Evolutionary conservation across 805 yeast genomes (phyloP).

Genomic region (Isabelozyma gotoi): DNA sequence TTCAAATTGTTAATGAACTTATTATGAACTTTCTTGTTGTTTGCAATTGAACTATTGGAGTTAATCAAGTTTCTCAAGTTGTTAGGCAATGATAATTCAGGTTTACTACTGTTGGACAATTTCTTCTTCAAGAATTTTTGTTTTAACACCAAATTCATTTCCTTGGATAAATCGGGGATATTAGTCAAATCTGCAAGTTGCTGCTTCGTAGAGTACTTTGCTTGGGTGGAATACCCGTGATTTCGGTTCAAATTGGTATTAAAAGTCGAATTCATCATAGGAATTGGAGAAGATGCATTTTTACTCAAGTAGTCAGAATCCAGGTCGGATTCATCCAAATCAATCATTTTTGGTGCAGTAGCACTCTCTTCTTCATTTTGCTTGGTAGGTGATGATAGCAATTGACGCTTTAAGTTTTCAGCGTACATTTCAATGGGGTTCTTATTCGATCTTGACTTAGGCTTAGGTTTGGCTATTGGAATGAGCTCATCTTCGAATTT

Average conservation of each 20-base stretch:
- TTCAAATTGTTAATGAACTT: slow-evolving; percentile 36
- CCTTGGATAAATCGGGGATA: slow-evolving; percentile 33
- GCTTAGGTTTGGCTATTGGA: not conserved
- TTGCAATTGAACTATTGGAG: slow-evolving; percentile 4
- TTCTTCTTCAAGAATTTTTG: slow-evolving; percentile 30
- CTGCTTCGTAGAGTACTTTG: not conserved
- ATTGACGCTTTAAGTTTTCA: slow-evolving; percentile 24
- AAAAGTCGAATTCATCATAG: not conserved
- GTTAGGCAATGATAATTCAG: slow-evolving; percentile 8
- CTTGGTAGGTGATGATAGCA: slow-evolving; percentile 25
- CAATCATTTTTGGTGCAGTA: slow-evolving; percentile 10
- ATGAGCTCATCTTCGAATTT: not conserved
- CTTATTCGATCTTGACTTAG: slow-evolving; percentile 5
- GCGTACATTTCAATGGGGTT: slow-evolving; percentile 39
- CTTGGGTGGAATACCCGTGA: not conserved
- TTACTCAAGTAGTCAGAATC: slow-evolving; percentile 11
- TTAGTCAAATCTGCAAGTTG: slow-evolving; percentile 9
- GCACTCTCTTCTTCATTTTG: slow-evolving; percentile 7
- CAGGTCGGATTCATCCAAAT: slow-evolving; percentile 30
- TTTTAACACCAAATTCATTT: slow-evolving; percentile 27
- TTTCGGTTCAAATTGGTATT: not conserved
- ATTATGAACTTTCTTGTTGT: not conserved
- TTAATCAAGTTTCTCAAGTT: slow-evolving; percentile 9
- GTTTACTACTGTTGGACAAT: slow-evolving; percentile 6
- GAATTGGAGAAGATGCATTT: not conserved